A percentile compares a stretch with the other conserved stretches of the same genome.
Conservation (phyloP, 495 filamentous ascomycete genomes). For the Aspergillus steynii region DNA sequence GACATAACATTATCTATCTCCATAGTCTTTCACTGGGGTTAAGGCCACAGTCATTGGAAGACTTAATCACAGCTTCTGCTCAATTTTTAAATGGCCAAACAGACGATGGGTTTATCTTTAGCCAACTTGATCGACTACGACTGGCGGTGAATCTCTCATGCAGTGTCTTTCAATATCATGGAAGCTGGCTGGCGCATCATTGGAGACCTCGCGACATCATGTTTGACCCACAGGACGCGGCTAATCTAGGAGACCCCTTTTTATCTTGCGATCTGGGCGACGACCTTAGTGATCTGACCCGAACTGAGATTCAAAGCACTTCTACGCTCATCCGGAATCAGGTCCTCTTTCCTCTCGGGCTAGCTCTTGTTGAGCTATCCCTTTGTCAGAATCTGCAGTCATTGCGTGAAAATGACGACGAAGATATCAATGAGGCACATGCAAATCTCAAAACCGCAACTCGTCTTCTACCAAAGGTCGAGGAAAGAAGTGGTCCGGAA, state of each 20-base stretch:
- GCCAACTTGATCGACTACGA: conserved; percentile 23
- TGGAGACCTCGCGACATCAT: conserved; percentile 31
- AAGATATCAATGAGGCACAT: conserved; percentile 17
- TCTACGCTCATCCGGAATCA: conserved; percentile 24
- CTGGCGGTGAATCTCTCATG: conserved; percentile 34
- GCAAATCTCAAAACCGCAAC: conserved; percentile 26
- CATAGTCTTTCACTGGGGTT: no score
- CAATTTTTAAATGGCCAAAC: no score
- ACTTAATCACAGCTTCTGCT: no score
- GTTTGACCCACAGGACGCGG: no score
- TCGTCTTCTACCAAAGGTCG: conserved; percentile 23
- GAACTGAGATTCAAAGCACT: no score
- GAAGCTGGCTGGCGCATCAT: conserved; percentile 30
- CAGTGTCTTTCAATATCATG: conserved; percentile 35
- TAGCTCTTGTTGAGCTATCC: conserved; percentile 36
- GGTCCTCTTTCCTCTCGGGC: conserved; percentile 30
- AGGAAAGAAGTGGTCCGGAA: conserved; percentile 23
- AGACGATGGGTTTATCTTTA: conserved; percentile 1
- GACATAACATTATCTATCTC: no score
- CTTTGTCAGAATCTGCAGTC: conserved; percentile 27
- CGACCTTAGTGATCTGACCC: no score
- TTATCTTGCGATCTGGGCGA: no score
- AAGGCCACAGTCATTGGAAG: no score
- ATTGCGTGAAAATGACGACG: conserved; percentile 25
- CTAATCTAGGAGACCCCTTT: no score